Base-by-base conservation (phyloP, 768 basidiomycete genomes). In the Epithele typhae region DNA sequence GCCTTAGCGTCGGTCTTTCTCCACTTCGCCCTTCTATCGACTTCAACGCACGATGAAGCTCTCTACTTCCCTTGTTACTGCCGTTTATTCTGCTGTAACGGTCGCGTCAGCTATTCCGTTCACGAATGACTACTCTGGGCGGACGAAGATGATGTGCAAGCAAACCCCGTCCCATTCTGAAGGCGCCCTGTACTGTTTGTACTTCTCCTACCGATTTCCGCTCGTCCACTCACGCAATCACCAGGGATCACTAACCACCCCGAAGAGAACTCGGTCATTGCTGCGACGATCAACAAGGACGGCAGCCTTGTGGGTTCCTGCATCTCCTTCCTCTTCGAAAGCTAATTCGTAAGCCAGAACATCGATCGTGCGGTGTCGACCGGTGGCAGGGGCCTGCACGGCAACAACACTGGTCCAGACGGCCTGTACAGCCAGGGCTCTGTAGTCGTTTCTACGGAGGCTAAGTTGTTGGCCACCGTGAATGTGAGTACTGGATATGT, bases 201-300 rank as follows among this genome's bases (percentile, higher is more conserved):
- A n/a, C 12, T n/a, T n/a, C n/a, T n/a, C 10, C 23, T 10, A 11
- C 6, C 25, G 5, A 23, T n/a, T 18, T 5, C 17, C 32, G 15
- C 19, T 5, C 14, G 33, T 6, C 24, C 45, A 46, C 22, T 18
- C 18, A 18, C 21, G 6, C 12, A 27, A 30, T 14, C 21, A 19
- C 23, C 35, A 78, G 76, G 76, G 56, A 72, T 77, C 25, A 74
- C 75, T 32, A 78, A 78, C 52, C 71, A 75, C 40, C 68, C 71
- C 3, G 50, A 53, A 19, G 72, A 71, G 17, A 77, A 77, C 59
- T 67, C 66, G 46, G 54, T 77, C 32, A 62, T 77, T 18, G 61
- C 73, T 5, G 66, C 70, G 11, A 62, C 67, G 25, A 69, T 78
- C 37, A 66, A 61, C 12, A 35, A 55, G 11, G 66, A 74, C 45